phyloP scores from a whole-genome alignment of 257 asterid species.

The Penstemon barbatus region DNA sequence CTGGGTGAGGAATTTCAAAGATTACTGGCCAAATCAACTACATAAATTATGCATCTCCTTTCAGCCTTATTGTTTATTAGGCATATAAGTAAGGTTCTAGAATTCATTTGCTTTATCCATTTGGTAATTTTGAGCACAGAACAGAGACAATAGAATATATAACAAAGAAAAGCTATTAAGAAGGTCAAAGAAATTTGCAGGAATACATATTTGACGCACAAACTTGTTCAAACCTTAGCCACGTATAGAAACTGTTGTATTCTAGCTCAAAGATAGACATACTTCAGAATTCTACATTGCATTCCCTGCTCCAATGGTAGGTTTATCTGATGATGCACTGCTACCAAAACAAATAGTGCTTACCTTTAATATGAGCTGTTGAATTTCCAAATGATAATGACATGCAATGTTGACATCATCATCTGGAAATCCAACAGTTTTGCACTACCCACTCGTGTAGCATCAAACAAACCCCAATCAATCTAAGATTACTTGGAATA shows the following conservation, averaged over 20 bases:
- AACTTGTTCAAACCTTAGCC: neutral
- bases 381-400: slow-evolving; percentile 20
- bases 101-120: neutral
- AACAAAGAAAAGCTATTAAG: neutral
- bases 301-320: neutral
- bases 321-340: neutral
- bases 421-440: slow-evolving; percentile 1
- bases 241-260: slow-evolving; percentile 1
- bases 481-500: neutral
- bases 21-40: neutral
- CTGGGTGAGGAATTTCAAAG: slow-evolving; percentile 2
- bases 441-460: slow-evolving; percentile 11
- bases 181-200: slow-evolving; percentile 3
- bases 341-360: slow-evolving; percentile 4
- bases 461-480: neutral
- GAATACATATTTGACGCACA: slow-evolving; percentile 11
- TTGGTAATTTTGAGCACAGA: slow-evolving; percentile 20
- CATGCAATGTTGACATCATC: neutral
- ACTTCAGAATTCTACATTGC: slow-evolving; percentile 19
- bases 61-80: neutral
- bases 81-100: slow-evolving; percentile 24
- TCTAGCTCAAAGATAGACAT: slow-evolving; percentile 21
- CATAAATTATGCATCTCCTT: slow-evolving; percentile 10
- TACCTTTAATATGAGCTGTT: slow-evolving; percentile 19
- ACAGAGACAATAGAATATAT: neutral